Conservation (phyloP, 2,329 filamentous ascomycete species). For the Hypoxylon sp. region DNA sequence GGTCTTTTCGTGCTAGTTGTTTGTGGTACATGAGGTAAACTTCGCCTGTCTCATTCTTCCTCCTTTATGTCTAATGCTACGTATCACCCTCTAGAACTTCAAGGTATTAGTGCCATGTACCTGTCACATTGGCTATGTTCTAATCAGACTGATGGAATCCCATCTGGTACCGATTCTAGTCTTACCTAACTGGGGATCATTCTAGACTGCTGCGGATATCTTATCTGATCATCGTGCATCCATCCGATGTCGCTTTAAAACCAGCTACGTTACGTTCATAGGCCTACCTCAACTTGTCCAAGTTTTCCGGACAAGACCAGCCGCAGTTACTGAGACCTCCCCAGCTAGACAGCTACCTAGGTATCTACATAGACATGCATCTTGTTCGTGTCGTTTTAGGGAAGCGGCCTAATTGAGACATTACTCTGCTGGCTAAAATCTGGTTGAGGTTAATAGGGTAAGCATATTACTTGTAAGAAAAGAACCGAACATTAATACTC, state of each 20-base stretch:
- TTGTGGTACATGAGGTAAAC: neutral
- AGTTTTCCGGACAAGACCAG: neutral
- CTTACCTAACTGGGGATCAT: neutral
- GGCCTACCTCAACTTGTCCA: slow-evolving; percentile 24
- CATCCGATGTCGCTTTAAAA: slow-evolving; percentile 22
- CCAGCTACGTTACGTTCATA: slow-evolving; percentile 12
- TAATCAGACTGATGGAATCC: slow-evolving; percentile 17
- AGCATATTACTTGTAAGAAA: too few relatives aligned
- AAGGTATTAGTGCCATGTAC: neutral
- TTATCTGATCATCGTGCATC: slow-evolving; percentile 20
- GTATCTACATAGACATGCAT: too few relatives aligned
- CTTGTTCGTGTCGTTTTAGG: too few relatives aligned
- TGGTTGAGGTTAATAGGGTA: too few relatives aligned
- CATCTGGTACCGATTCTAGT: neutral
- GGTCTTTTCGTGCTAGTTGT: neutral
- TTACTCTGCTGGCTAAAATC: too few relatives aligned
- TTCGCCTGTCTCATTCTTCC: neutral
- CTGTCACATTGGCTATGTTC: neutral
- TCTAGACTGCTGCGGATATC: slow-evolving; percentile 6
- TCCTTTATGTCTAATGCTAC: neutral
- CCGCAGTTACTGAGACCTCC: neutral
- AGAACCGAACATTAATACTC: too few relatives aligned
- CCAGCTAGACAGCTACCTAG: too few relatives aligned
- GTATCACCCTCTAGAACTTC: slow-evolving; percentile 9
- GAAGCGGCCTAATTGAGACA: too few relatives aligned